phyloP scores from a whole-genome alignment of 2,329 filamentous ascomycete species.

The Cladosporium colombiae region DNA sequence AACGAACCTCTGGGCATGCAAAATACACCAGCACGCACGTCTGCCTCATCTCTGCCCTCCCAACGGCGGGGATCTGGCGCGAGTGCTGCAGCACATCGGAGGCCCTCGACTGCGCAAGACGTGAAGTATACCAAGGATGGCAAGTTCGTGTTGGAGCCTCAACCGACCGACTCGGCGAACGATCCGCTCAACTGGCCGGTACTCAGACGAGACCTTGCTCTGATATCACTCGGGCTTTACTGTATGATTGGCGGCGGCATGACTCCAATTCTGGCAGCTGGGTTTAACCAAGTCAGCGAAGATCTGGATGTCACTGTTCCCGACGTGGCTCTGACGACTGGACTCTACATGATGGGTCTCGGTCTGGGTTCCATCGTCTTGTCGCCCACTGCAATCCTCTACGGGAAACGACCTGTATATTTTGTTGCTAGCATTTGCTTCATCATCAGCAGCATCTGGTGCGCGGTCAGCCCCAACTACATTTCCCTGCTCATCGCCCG shows the following conservation, averaged over 20 bases:
- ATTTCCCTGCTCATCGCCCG: slow-evolving; percentile 76
- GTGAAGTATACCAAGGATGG: slow-evolving; percentile 81
- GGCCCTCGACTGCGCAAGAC: slow-evolving; percentile 32
- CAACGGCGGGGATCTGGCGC: slow-evolving; percentile 8
- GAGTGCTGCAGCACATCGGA: slow-evolving; percentile 23
- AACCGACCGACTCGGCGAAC: slow-evolving; percentile 86
- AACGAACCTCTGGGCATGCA: slow-evolving; percentile 64
- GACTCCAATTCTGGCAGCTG: slow-evolving; percentile 85
- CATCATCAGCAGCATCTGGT: slow-evolving; percentile 76
- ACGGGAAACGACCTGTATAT: slow-evolving; percentile 88
- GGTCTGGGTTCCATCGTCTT: slow-evolving; percentile 81
- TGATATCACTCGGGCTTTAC: slow-evolving; percentile 84
- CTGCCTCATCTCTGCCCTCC: slow-evolving; percentile 54
- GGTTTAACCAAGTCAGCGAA: slow-evolving; percentile 76
- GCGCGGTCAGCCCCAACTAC: slow-evolving; percentile 79
- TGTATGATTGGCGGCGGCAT: slow-evolving; percentile 93
- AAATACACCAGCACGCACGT: slow-evolving; percentile 63
- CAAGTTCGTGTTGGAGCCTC: slow-evolving; percentile 82
- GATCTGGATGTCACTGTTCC: slow-evolving; percentile 68
- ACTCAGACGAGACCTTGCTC: slow-evolving; percentile 75
- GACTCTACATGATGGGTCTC: slow-evolving; percentile 90
- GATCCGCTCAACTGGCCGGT: slow-evolving; percentile 90
- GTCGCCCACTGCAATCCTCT: slow-evolving; percentile 88
- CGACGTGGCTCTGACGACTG: slow-evolving; percentile 80
- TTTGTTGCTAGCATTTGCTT: slow-evolving; percentile 77